Evolutionary conservation across 2,329 filamentous ascomycete species (phyloP), one percentile per base, ranked within the genome.

Genomic region (Botrytis aclada): DNA sequence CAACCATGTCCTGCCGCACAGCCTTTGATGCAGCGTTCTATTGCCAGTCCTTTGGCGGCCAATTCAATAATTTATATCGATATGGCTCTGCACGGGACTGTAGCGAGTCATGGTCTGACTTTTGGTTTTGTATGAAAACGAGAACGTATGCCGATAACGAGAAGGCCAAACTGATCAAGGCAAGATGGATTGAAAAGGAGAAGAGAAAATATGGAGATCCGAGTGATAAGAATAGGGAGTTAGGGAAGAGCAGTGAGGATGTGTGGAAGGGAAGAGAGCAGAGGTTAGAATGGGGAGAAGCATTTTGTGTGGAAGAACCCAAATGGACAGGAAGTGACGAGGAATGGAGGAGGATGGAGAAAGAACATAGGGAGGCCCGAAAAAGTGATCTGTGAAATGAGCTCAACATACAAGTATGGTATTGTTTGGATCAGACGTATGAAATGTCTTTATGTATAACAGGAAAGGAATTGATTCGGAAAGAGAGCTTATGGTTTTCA

Each of bases 111-210:
- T 98, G 95, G 94, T 88, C 91, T 74, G 93, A 97, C 82, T 98
- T 97, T 83, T 97, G 95, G 93, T 95, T 98, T 84, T 99, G 96
- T 86, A 98, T 98, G 95, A 90, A 93, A 76, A 90, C 90, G 54
- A 90, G 92, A 79, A 86, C 87, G 2, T 89, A 89, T 79, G 82
- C 86, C 0, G 87, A 88, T 37, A 83, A 86, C 61, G 84, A 89
- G 77, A 89, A 89, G 78, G 89, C 88, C 74, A 87, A 77, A 45
- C 80, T 80, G 72, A 81, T 83, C 60, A 79, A 77, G 51, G 79
- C 79, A 51, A 78, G 80, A 70, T 82, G 82, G 71, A 79, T 79
- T 61, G 76, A 80, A 71, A 81, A 85, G 70, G 85, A 86, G 77
- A 87, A 97, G 72, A 85, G 86, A 74, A 88, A 88, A 79, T 82